Conservation (phyloP, 2,329 filamentous ascomycete species). For the Alternaria rosae region DNA sequence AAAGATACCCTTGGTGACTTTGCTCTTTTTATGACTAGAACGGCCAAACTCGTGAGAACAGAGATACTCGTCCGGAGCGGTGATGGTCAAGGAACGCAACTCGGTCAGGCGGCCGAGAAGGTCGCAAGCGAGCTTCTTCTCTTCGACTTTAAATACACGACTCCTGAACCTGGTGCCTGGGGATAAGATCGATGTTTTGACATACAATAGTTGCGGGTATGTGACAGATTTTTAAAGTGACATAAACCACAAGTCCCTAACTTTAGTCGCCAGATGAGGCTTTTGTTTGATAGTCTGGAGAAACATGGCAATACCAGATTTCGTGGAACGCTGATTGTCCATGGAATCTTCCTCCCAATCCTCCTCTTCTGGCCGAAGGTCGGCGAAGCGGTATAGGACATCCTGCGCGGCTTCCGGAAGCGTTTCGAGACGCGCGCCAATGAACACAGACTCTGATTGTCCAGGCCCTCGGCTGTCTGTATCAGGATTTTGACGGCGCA, state of each 20-base stretch:
- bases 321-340: background rate
- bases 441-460: background rate
- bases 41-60: background rate
- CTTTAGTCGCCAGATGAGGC: background rate
- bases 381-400: background rate
- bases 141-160: background rate
- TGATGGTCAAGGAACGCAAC: background rate
- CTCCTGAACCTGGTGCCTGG: too few species aligned
- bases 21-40: too few species aligned
- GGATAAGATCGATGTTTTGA: too few species aligned
- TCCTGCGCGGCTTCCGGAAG: background rate
- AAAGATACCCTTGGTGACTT: background rate
- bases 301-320: background rate
- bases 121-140: background rate
- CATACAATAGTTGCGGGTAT: background rate
- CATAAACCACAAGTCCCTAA: background rate
- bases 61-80: background rate
- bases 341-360: too few species aligned
- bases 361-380: background rate
- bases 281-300: background rate
- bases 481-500: background rate
- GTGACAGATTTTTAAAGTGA: background rate
- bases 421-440: background rate
- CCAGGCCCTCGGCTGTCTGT: background rate
- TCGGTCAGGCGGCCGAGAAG: background rate